phyloP scores from a whole-genome alignment of 768 basidiomycete genomes.

The Lyophyllum semitale region DNA sequence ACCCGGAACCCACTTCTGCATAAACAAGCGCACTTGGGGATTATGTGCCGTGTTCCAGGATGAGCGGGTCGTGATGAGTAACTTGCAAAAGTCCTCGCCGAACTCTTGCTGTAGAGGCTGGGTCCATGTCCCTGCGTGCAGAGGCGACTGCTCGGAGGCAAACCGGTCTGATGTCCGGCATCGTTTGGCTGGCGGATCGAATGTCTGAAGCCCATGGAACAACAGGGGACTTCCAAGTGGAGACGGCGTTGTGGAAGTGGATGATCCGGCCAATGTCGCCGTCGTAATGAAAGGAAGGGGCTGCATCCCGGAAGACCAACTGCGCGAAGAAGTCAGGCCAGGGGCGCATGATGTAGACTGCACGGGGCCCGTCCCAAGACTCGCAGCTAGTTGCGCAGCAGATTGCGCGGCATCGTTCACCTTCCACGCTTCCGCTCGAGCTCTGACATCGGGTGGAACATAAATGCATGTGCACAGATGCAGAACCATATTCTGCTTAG shows the following conservation, averaged over 20 bases:
- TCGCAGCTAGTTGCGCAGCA: not conserved
- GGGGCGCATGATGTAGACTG: not conserved
- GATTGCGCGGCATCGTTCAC: not conserved
- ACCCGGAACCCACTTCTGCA: constrained; percentile 23
- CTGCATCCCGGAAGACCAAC: too few species aligned
- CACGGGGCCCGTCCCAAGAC: not conserved
- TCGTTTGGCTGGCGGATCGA: not conserved
- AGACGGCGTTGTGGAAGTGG: not conserved
- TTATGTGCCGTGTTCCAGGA: constrained; percentile 26
- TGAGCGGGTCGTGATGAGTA: constrained; percentile 11
- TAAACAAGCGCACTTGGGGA: constrained; percentile 9
- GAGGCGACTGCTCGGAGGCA: not conserved
- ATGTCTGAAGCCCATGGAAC: not conserved
- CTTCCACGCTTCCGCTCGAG: not conserved
- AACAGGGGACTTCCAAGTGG: not conserved
- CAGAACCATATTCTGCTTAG: constrained; percentile 13
- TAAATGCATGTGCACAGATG: constrained; percentile 11
- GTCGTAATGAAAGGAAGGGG: too few species aligned
- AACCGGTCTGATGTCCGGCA: not conserved
- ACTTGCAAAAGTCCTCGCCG: constrained; percentile 17
- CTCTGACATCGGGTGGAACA: constrained; percentile 6
- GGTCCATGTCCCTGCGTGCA: constrained; percentile 6
- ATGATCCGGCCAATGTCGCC: not conserved
- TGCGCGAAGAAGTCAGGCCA: too few species aligned
- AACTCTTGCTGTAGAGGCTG: constrained; percentile 13